Base-by-base conservation (phyloP, 108 stramenopile species). In the Nannochloropsis oceanica region DNA sequence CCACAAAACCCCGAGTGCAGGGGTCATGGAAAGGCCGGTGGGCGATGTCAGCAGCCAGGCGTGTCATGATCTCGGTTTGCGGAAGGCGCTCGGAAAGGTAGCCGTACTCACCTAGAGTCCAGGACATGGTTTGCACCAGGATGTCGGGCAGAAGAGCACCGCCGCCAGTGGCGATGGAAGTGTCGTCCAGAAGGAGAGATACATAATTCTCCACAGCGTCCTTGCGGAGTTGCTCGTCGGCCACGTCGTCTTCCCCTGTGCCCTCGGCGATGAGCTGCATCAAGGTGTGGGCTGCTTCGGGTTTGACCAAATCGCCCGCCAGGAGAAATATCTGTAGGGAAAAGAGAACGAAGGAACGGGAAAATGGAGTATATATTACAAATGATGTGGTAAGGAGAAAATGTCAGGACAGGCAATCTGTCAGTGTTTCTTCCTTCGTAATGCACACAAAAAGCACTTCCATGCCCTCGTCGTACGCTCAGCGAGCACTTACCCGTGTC, bases 91-190 rank as follows among this genome's bases (percentile, higher is more conserved):
- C 89, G 50, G 93, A 90, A 85, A 99, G 91, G 84, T 95, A 97
- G 27, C 93, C 97, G 91, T 98, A 99, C 91, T 99, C 98, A 42
- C 98, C 98, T 82, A 99, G 93, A 44, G 95, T 95, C 98, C 98
- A 99, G 26, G 97, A 95, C 92, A 98, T 92, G 43, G 95, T 95
- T 85, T 97, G 95, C 59, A 97, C 86, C 81, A 99, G 93, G 13
- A 95, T 91, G 43, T 89, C 92, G 7, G 96, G 95, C 26, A 97
- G 88, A 42, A 91, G 90, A 26, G 92, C 91, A 13, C 43, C 44
- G 26, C 43, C 46, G 25, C 12, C 43, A 13, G 46, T 42, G 20
- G 44, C 26, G 8, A 44, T 11, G 22, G 27, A 24, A 59, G 20
- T 26, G 22, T 84, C 84, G 13, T 83, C 20, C 84, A 5, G 92